A percentile compares a stretch with the other conserved stretches of the same genome.
Evolutionary conservation across 2,329 filamentous ascomycete species (phyloP).

Genomic region (Talaromyces rugulosus): DNA sequence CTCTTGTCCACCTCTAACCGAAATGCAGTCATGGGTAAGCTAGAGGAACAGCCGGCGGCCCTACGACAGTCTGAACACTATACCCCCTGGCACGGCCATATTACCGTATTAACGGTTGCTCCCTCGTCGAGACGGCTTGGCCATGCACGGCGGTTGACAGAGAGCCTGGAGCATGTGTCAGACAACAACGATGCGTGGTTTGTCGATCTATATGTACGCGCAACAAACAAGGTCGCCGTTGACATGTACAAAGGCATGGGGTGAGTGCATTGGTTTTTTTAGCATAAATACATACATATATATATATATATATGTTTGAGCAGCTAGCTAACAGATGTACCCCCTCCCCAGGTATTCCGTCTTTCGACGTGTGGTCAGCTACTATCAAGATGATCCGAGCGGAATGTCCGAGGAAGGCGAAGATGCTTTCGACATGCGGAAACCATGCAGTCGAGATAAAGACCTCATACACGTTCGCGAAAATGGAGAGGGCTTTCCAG

Average conservation of each 20-base stretch:
- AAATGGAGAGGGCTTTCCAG: slow-evolving; percentile 73
- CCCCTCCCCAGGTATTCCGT: slow-evolving; percentile 62
- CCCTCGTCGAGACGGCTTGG: slow-evolving; percentile 81
- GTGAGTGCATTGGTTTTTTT: slow-evolving; percentile 37
- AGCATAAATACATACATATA: not conserved
- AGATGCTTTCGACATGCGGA: slow-evolving; percentile 97
- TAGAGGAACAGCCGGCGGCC: slow-evolving; percentile 77
- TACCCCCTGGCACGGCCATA: slow-evolving; percentile 98
- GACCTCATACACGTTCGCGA: slow-evolving; percentile 71
- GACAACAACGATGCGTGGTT: slow-evolving; percentile 88
- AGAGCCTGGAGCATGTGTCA: slow-evolving; percentile 75
- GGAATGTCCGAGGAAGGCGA: slow-evolving; percentile 58
- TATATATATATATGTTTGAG: not conserved
- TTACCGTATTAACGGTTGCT: slow-evolving; percentile 90
- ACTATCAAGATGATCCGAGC: slow-evolving; percentile 82
- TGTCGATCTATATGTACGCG: slow-evolving; percentile 88
- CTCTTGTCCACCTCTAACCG: not conserved
- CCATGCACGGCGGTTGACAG: slow-evolving; percentile 77
- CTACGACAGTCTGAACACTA: slow-evolving; percentile 77
- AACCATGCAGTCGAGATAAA: slow-evolving; percentile 77
- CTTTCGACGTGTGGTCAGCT: slow-evolving; percentile 81
- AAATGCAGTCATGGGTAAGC: slow-evolving; percentile 83
- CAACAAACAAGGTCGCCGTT: slow-evolving; percentile 83
- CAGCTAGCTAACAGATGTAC: not conserved
- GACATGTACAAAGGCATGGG: slow-evolving; percentile 86